Base-by-base conservation (phyloP, 495 filamentous ascomycete species). In the Neurospora discreta region DNA sequence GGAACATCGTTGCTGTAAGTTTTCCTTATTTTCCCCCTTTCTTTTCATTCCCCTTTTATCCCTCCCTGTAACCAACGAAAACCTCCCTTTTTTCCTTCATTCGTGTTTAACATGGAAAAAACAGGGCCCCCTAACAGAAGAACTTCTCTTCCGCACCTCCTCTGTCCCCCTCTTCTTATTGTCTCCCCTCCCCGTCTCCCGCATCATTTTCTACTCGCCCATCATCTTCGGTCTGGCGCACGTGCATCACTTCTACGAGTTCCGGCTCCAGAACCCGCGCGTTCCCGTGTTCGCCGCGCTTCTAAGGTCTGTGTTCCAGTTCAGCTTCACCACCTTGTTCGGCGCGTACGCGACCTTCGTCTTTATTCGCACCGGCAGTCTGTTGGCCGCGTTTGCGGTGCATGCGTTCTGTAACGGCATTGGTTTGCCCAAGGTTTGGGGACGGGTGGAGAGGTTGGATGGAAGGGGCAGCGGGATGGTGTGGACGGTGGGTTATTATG, bases 231-330 rank as follows among this genome's bases (percentile, higher is more conserved):
- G 96, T 70, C 91, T 99, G 68, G 93, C 94, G 13, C 95, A 99
- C 82, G 80, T 97, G 38, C 95, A 99, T 81, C 95, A 98, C 82
- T 93, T 94, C 80, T 97, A 97, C 82, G 95, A 99, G 82, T 98
- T 95, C 83, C 88, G 89, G 39, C 82, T 97, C 11, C 91, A 90
- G 1, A 88, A 97, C 77, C 93, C 95, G 18, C 83, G 88, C 73
- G 89, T 90, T 3, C 85, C 91, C 6, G 74, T 87, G 15, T 46
- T 84, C 5, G 82, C 84, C 2, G 89, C 89, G 6, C 71, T 94
- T 1, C 73, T 92, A 6, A 89, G 93, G 60, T 92, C 92, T 1
- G 46, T 93, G 23, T 87, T 98, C 73, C 95, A 99, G 78, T 90
- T 99, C 75, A 84, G 86, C n/a, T 99, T 96, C 78, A 98, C 95